Evolutionary conservation across 208 protist genomes (phyloP), one percentile per base, ranked within the genome.

Genomic region (Trypanosoma caninum): DNA sequence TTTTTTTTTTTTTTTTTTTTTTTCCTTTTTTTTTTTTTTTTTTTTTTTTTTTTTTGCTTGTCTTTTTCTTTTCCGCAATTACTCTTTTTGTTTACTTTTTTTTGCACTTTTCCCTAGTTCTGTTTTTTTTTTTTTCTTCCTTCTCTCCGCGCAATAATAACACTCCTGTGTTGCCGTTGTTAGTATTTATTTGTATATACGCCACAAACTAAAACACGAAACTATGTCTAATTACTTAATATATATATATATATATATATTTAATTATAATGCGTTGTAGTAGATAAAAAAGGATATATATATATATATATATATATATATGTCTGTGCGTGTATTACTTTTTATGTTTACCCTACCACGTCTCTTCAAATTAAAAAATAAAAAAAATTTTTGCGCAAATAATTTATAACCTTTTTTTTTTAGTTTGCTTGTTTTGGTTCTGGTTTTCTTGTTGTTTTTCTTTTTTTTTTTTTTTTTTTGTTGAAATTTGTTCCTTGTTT

Each of bases 11-110:
- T 38, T 38, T 3, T 5, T 54, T 3, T 38, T 38, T 54, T 33
- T 56, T 56, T 35, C 47, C 28, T 9, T 31, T 35, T 9, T 23
- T 53, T 9, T 53, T 33, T 41, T 56, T 41, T 42, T 22, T 56
- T 56, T 56, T 56, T 3, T 41, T 42, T 41, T 23, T 56, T 41
- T 58, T 9, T 58, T 46, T 20, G 23, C 28, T 58, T 58, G 10
- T 45, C 25, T 28, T 46, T 59, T 45, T 47, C 25, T 8, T 22
- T 59, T 47, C 13, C 9, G 34, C 13, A 13, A 13, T 7, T 7
- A 38, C 13, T 13, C 9, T 7, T 14, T 7, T 38, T 38, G 13
- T 13, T 47, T 31, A 4, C 47, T 23, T 22, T 59, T 18, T 34
- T 47, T 47, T 33, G 6, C n/a, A 8, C 10, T 7, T 33, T 59